These are phyloP conservation scores for Pseudozyma sp. DNA, from an alignment of 1,284 basidiomycete genomes.

Conservation along the genomic window DNA sequence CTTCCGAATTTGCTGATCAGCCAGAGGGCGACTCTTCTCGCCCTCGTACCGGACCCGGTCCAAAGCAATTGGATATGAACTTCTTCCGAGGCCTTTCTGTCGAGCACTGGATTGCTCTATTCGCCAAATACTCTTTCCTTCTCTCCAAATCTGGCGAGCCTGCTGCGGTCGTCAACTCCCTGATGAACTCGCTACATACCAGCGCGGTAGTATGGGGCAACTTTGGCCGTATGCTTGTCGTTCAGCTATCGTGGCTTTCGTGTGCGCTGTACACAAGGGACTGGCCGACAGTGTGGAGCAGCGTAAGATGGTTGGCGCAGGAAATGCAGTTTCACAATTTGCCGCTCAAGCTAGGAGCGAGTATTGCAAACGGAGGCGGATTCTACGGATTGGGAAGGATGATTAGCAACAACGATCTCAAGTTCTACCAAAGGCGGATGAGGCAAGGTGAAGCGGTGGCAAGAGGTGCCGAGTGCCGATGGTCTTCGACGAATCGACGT, in stretches of 20 bases:
- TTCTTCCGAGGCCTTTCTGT: slow-evolving; percentile 84
- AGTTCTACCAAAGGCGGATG: slow-evolving; percentile 60
- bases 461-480: slow-evolving; percentile 29
- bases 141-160: slow-evolving; percentile 76
- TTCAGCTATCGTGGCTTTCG: slow-evolving; percentile 58
- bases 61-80: slow-evolving; percentile 40
- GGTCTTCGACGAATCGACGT: slow-evolving; percentile 13
- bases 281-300: slow-evolving; percentile 44
- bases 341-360: slow-evolving; percentile 52
- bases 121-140: slow-evolving; percentile 84
- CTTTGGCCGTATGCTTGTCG: slow-evolving; percentile 52
- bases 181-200: slow-evolving; percentile 78
- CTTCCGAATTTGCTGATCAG: slow-evolving; percentile 63
- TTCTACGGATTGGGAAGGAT: slow-evolving; percentile 55
- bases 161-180: slow-evolving; percentile 76
- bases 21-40: slow-evolving; percentile 70
- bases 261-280: slow-evolving; percentile 63
- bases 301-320: slow-evolving; percentile 51
- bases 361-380: slow-evolving; percentile 54
- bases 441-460: slow-evolving; percentile 57
- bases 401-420: slow-evolving; percentile 49
- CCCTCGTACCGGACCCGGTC: slow-evolving; percentile 48
- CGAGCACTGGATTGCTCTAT: slow-evolving; percentile 84
- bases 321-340: slow-evolving; percentile 63
- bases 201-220: slow-evolving; percentile 56